These are phyloP conservation scores for Penicillium sp. DNA, from an alignment of 2,329 filamentous ascomycete species.

Conservation along the genomic window DNA sequence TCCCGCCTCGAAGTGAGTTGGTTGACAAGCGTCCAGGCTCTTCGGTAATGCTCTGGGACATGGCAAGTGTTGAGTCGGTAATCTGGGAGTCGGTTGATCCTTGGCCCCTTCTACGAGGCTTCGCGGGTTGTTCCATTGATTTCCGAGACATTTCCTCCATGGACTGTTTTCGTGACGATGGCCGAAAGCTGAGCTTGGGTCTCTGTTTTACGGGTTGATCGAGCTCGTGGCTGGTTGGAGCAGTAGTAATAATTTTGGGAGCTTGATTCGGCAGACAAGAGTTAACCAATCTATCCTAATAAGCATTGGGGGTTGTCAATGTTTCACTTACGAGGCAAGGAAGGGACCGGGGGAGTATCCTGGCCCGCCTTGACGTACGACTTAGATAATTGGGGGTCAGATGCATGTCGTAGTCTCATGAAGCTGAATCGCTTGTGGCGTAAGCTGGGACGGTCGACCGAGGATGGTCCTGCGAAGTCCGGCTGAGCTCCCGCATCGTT, in stretches of 20 bases:
- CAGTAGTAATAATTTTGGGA: constrained; percentile 82
- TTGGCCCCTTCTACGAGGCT: constrained; percentile 23
- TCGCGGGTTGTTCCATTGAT: constrained; percentile 18
- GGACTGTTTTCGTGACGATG: constrained; percentile 34
- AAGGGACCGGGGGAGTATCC: constrained; percentile 47
- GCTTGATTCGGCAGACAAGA: constrained; percentile 34
- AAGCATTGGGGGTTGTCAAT: background rate
- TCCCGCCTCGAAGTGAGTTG: constrained; percentile 44
- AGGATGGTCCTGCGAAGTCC: constrained; percentile 18
- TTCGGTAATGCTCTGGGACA: constrained; percentile 58
- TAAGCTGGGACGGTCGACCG: constrained; percentile 25
- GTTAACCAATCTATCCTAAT: background rate
- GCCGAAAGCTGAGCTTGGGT: constrained; percentile 41
- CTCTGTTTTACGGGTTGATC: constrained; percentile 44
- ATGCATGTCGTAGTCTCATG: constrained; percentile 85
- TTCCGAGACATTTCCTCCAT: constrained; percentile 30
- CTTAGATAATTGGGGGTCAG: constrained; percentile 81
- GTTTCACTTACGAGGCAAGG: constrained; percentile 38
- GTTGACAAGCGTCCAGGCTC: constrained; percentile 55
- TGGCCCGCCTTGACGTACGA: constrained; percentile 65
- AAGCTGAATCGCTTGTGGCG: constrained; percentile 59
- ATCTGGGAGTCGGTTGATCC: constrained; percentile 31
- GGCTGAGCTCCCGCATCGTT: constrained; percentile 16
- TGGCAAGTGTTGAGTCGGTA: constrained; percentile 32
- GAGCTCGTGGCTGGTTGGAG: constrained; percentile 68